These are phyloP conservation scores for Neurospora intermedia DNA, from an alignment of 495 filamentous ascomycete species.

Conservation along the genomic window DNA sequence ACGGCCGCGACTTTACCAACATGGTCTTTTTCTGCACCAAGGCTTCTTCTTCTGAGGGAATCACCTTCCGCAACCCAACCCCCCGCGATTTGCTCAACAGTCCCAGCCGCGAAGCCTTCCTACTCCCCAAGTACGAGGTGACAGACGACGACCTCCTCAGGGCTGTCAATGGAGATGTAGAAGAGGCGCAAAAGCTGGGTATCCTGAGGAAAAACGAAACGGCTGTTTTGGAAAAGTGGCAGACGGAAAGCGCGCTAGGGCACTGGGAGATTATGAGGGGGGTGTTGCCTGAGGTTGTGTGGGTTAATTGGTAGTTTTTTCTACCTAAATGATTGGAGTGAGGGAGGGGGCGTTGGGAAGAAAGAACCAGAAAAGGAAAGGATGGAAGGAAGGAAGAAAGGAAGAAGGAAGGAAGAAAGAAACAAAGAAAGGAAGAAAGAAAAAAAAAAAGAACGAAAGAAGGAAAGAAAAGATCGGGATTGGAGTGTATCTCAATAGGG, in stretches of 20 bases:
- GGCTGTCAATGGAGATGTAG: conserved; percentile 8
- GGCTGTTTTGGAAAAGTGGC: conserved; percentile 52
- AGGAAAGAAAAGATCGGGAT: background rate
- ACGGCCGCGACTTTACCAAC: conserved; percentile 68
- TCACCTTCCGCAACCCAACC: conserved; percentile 59
- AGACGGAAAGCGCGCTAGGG: conserved; percentile 60
- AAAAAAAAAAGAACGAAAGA: no score
- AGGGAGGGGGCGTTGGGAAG: no score
- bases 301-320: conserved; percentile 67
- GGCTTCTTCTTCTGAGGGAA: conserved; percentile 8
- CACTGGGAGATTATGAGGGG: conserved; percentile 90
- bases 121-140: conserved; percentile 68
- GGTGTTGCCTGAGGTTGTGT: conserved; percentile 67
- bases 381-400: no score
- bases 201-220: conserved; percentile 48
- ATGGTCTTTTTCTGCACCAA: conserved; percentile 72
- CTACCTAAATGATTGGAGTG: no score
- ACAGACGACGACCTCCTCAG: conserved; percentile 26
- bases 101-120: conserved; percentile 51
- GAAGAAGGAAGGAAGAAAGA: no score
- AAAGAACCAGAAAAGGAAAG: no score
- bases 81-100: conserved; percentile 62
- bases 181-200: conserved; percentile 23
- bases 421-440: no score
- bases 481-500: background rate